Percentiles rank a stretch among this genome's conserved stretches.
Evolutionary conservation across 2,329 filamentous ascomycete species (phyloP).

Genomic region (Neofusicoccum laricinum): DNA sequence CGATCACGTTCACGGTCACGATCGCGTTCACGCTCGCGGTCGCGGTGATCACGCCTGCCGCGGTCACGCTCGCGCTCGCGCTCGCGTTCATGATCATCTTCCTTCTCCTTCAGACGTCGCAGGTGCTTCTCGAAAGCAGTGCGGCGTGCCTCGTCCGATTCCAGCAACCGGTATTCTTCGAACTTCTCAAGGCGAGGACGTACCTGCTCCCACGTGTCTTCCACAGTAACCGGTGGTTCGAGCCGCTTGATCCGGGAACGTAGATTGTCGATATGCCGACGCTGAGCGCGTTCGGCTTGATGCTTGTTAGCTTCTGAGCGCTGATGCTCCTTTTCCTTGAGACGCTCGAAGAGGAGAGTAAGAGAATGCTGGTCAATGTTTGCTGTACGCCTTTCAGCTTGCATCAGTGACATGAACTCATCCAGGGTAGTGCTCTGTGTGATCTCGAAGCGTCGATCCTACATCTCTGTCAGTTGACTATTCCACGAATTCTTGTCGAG

Average conservation of each 20-base stretch:
- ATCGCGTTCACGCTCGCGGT: slow-evolving; percentile 54
- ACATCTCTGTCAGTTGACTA: slow-evolving; percentile 8
- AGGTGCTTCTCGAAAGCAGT: slow-evolving; percentile 90
- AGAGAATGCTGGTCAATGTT: slow-evolving; percentile 79
- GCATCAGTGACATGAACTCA: slow-evolving; percentile 80
- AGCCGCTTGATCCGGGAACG: slow-evolving; percentile 85
- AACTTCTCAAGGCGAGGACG: slow-evolving; percentile 73
- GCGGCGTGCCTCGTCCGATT: slow-evolving; percentile 77
- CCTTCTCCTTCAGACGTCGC: slow-evolving; percentile 84
- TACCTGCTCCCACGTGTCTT: slow-evolving; percentile 87
- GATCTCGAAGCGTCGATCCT: slow-evolving; percentile 92
- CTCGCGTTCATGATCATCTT: slow-evolving; percentile 68
- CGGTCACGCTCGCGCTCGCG: slow-evolving; percentile 59
- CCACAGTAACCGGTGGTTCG: slow-evolving; percentile 73
- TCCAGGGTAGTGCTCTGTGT: slow-evolving; percentile 82
- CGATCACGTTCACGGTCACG: slow-evolving; percentile 47
- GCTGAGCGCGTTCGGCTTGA: slow-evolving; percentile 78
- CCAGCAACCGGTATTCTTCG: slow-evolving; percentile 79
- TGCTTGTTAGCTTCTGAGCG: slow-evolving; percentile 81
- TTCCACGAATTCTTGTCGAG: neutral
- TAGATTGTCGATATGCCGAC: slow-evolving; percentile 78
- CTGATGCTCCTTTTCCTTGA: slow-evolving; percentile 81
- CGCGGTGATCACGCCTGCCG: slow-evolving; percentile 43
- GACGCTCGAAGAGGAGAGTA: slow-evolving; percentile 77
- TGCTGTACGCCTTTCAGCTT: slow-evolving; percentile 82